A percentile compares a stretch with the other conserved stretches of the same genome.
Conservation (phyloP, 345 rosid genomes). For the Eucalyptus urophylla region DNA sequence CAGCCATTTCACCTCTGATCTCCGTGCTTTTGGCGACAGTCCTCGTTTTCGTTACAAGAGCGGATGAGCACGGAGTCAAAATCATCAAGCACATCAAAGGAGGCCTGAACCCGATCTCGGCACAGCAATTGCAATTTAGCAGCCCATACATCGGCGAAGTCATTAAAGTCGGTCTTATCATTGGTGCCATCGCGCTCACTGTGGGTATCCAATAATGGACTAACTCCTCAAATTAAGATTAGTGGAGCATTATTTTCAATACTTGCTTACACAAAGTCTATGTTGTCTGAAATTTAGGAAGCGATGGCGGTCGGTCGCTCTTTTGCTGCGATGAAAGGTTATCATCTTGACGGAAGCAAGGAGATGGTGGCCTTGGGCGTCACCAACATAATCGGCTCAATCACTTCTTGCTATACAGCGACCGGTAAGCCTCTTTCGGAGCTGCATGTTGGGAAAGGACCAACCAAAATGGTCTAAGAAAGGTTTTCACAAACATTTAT, state of each 20-base stretch:
- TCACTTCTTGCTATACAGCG: constrained; percentile 80
- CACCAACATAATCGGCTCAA: constrained; percentile 72
- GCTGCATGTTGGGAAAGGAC: not conserved
- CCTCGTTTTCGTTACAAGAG: constrained; percentile 66
- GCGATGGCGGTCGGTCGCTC: constrained; percentile 86
- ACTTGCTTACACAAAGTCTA: not conserved
- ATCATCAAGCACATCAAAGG: constrained; percentile 64
- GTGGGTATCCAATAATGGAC: constrained; percentile 14
- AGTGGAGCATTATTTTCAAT: not conserved
- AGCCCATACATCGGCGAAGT: constrained; percentile 51
- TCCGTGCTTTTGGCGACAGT: constrained; percentile 61
- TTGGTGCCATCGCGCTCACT: constrained; percentile 62
- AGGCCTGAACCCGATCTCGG: constrained; percentile 76
- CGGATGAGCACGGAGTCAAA: constrained; percentile 75
- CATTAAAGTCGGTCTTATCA: constrained; percentile 50
- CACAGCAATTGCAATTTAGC: constrained; percentile 41
- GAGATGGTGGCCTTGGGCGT: constrained; percentile 88
- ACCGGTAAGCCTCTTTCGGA: constrained; percentile 43
- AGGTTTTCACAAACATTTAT: not conserved
- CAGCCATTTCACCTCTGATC: constrained; percentile 74
- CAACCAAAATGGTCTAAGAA: not conserved
- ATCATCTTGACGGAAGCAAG: constrained; percentile 73
- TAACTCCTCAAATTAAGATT: not conserved
- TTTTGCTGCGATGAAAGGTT: constrained; percentile 71
- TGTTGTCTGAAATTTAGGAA: constrained; percentile 26